Conservation (phyloP, 2,329 filamentous ascomycete genomes). For the Neonectria punicea region DNA sequence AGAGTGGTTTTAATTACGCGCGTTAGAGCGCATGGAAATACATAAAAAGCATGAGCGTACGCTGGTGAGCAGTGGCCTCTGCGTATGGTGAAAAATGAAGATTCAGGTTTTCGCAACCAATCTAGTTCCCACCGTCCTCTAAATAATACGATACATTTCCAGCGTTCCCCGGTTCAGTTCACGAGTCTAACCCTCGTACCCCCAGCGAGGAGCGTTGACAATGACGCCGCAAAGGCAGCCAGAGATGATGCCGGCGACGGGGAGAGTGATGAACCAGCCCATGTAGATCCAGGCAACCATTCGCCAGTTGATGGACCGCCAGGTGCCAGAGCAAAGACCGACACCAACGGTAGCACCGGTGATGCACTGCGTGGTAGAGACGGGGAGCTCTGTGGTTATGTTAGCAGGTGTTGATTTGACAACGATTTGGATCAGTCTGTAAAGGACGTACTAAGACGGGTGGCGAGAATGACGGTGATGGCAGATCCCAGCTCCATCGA, state of each 20-base stretch:
- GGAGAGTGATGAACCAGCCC: conserved; percentile 71
- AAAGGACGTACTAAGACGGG: conserved; percentile 60
- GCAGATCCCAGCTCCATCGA: conserved; percentile 70
- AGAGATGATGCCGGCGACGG: conserved; percentile 65
- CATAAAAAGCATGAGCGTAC: too few relatives aligned
- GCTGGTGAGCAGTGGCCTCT: too few relatives aligned
- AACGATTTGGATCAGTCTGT: rapidly evolving
- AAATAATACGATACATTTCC: background rate
- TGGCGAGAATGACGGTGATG: conserved; percentile 71
- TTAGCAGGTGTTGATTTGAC: conserved; percentile 4
- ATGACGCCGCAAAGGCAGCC: conserved; percentile 71
- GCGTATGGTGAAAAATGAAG: too few relatives aligned
- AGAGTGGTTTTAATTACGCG: too few relatives aligned
- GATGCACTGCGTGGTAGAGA: conserved; percentile 74
- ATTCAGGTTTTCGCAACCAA: background rate
- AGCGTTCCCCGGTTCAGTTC: background rate
- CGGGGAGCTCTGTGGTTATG: conserved; percentile 59
- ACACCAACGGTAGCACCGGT: conserved; percentile 72
- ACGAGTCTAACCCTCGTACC: conserved; percentile 30
- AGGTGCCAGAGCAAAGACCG: conserved; percentile 68
- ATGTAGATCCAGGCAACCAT: conserved; percentile 70
- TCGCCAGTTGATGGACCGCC: conserved; percentile 70
- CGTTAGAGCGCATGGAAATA: too few relatives aligned
- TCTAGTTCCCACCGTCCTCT: conserved; percentile 2
- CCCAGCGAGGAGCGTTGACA: conserved; percentile 68